Evolutionary conservation across 108 stramenopile species (phyloP), one percentile per base, ranked within the genome.

Genomic region (Bacterosira constricta): DNA sequence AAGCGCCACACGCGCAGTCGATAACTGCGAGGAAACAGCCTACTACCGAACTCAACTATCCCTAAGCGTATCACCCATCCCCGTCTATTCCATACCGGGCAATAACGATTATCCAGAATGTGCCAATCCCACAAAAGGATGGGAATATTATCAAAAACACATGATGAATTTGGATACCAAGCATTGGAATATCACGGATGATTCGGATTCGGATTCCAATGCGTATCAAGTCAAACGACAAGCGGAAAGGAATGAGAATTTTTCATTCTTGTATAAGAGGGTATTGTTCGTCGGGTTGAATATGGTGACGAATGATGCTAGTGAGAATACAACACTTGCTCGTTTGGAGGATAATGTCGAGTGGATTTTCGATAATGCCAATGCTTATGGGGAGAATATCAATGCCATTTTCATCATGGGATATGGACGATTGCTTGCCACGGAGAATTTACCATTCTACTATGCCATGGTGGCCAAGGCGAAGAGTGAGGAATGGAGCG

Each of bases 251-350:
- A 13, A 63, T 1, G 89, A 86, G 60, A 87, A 90, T 34, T 90
- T 81, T 71, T 76, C 83, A 0, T 90, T 84, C 45, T 37, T 85
- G 3, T 74, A 64, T 34, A 71, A 66, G 26, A 27, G 73, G 9
- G 66, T 86, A 2, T 37, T 90, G 37, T 85, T 84, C 53, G 51
- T 90, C 20, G 89, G 89, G 30, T 67, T 90, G 59, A 79, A 88
- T 39, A 61, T 88, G 71, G 84, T 85, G 15, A 42, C 47, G 4
- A 69, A 56, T 61, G 35, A 9, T 27, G 51, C 23, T 27, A 26
- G 27, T 27, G 62, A 29, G 12, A 27, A 46, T 12, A 44, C 56
- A 51, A 77, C 75, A 3, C 17, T 53, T 8, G 6, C 12, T 1
- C 58, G 67, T 32, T 15, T 69, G 30, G 20, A 56, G 30, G 62